Percentiles rank a stretch among this genome's conserved stretches.
These are phyloP conservation scores for Trametes hirsuta DNA, from an alignment of 1,284 basidiomycete genomes.

Conservation along the genomic window DNA sequence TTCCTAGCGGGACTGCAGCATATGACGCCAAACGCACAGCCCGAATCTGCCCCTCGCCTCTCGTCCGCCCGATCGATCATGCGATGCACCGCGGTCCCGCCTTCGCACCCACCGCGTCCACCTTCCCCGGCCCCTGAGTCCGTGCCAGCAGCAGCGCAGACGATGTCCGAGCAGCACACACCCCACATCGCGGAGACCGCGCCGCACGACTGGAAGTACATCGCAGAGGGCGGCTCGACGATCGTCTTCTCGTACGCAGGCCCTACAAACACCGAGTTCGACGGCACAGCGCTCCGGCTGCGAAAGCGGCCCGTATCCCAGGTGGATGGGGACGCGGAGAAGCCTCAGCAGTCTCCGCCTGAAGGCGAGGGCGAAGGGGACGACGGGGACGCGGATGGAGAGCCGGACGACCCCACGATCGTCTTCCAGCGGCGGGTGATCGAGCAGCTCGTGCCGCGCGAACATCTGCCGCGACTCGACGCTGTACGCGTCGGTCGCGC, in stretches of 20 bases:
- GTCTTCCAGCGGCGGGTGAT: constrained; percentile 67
- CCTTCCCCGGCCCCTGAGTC: background rate
- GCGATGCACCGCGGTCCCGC: background rate
- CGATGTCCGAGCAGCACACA: background rate
- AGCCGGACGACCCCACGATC: constrained; percentile 61
- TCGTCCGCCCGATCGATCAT: constrained; percentile 11
- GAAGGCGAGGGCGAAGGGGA: background rate
- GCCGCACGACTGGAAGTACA: constrained; percentile 76
- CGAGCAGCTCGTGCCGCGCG: constrained; percentile 57
- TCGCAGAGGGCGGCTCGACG: constrained; percentile 89
- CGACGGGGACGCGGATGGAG: constrained; percentile 34
- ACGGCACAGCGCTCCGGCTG: constrained; percentile 73
- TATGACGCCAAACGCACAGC: too few species aligned
- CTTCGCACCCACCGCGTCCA: background rate
- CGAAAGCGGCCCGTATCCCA: constrained; percentile 50
- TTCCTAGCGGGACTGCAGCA: too few species aligned
- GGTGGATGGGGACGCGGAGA: constrained; percentile 7
- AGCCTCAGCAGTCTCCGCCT: constrained; percentile 5
- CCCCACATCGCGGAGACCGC: constrained; percentile 41
- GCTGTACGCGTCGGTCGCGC: constrained; percentile 52
- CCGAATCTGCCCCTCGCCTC: background rate
- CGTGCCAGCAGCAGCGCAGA: background rate
- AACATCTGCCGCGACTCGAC: constrained; percentile 60
- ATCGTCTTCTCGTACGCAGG: constrained; percentile 85
- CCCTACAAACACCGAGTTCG: constrained; percentile 47